Evolutionary conservation across 352 stramenopile species (phyloP), one percentile per base, ranked within the genome.

Genomic region (Globisporangium orthogonon): DNA sequence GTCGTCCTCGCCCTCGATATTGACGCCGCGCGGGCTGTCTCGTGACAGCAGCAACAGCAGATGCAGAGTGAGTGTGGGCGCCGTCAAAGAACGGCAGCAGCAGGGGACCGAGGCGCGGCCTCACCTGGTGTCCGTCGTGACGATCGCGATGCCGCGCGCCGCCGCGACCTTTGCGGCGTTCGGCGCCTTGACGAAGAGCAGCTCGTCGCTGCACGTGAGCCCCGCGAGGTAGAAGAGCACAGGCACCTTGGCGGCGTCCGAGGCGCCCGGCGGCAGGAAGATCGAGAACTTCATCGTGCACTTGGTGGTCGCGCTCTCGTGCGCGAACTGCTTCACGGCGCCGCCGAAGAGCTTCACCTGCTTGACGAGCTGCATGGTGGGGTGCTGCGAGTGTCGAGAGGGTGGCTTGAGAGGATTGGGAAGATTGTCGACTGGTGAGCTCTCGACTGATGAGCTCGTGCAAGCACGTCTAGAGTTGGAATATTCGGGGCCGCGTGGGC

Each of bases 141-240:
- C 90, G 56, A 99, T 86, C 7, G 92, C 95, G 56, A 99, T 90
- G 33, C 94, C 89, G 33, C 96, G 83, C 56, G 80, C 73, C 7
- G 91, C 90, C 10, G 96, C 96, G 60, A 80, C 66, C 56, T 87
- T 82, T 66, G 97, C 95, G 29, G 95, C 95, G 50, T 77, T 87
- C 28, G 80, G 76, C 18, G 90, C 96, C 70, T 99, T 99, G 52
- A 96, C 91, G 67, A 98, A 96, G 54, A 98, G 85, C 61, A 98
- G 90, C 64, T 98, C 87, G 66, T 98, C 93, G 65, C 92, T 97
- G 76, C 97, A 99, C 50, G 97, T 99, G 57, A 99, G 83, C 0
- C 97, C 96, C 17, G 83, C 88, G 51, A 99, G 77, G 78, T 96
- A 99, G 69, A 97, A 98, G 41, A 99, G 76, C 69, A 76, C 82